A percentile compares a stretch with the other conserved stretches of the same genome.
phyloP scores from a whole-genome alignment of 2,329 filamentous ascomycete species.

The Pseudogymnoascus sp. region DNA sequence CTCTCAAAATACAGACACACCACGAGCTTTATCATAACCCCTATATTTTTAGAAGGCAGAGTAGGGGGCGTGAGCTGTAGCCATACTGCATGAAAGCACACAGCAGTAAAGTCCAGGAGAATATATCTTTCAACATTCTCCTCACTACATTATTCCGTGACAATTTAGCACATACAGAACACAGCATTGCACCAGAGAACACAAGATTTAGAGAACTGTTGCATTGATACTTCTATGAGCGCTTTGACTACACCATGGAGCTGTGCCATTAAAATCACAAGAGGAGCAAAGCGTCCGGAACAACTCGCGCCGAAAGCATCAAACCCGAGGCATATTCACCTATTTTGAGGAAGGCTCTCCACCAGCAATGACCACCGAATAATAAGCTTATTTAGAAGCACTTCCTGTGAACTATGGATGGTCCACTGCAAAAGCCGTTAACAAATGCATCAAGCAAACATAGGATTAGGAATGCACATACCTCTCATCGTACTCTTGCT shows the following conservation, averaged over 20 bases:
- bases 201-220: neutral
- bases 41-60: neutral
- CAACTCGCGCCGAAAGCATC: conserved; percentile 26
- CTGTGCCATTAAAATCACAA: conserved; percentile 8
- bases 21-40: neutral
- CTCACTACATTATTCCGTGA: neutral
- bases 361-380: neutral
- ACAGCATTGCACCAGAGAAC: neutral
- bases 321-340: conserved; percentile 28
- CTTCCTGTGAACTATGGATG: conserved; percentile 99
- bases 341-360: conserved; percentile 20
- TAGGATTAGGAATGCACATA: neutral
- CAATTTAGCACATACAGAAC: neutral
- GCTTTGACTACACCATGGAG: conserved; percentile 7
- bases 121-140: neutral
- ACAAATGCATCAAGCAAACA: neutral
- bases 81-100: neutral
- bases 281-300: conserved; percentile 24
- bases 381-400: conserved; percentile 82
- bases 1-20: neutral
- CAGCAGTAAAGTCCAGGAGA: neutral
- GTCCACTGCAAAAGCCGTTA: conserved; percentile 92
- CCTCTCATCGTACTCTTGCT: conserved; percentile 77
- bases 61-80: neutral
- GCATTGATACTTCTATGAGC: conserved; percentile 7